phyloP scores from a whole-genome alignment of 164 flowering plant species.

The Vitis rupestris region DNA sequence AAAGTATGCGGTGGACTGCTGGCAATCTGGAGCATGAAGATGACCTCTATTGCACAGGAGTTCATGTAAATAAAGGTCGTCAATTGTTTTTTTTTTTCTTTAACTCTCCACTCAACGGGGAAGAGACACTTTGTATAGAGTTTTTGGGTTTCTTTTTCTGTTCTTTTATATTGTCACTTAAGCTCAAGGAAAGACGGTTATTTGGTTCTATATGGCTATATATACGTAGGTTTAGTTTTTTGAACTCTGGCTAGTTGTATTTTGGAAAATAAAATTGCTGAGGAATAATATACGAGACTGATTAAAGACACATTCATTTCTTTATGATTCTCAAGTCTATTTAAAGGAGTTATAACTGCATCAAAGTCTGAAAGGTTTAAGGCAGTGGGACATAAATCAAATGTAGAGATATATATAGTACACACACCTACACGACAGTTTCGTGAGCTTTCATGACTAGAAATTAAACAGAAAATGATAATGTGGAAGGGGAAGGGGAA shows the following conservation, averaged over 20 bases:
- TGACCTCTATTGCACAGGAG: not conserved
- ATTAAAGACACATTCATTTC: slow-evolving; percentile 6
- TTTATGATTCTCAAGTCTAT: slow-evolving; percentile 16
- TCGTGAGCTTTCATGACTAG: slow-evolving; percentile 30
- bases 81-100: not conserved
- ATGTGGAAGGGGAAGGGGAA: slow-evolving; percentile 2
- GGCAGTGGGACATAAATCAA: slow-evolving; percentile 12
- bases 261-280: too few species aligned
- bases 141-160: too few species aligned
- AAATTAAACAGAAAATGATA: slow-evolving; percentile 17
- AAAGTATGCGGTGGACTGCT: not conserved
- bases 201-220: too few species aligned
- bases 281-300: not conserved
- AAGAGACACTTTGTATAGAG: too few species aligned
- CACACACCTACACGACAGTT: slow-evolving; percentile 42
- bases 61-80: slow-evolving; percentile 9
- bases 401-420: slow-evolving; percentile 20
- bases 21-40: not conserved
- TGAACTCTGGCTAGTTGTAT: too few species aligned
- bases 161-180: too few species aligned
- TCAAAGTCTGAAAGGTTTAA: slow-evolving; percentile 3
- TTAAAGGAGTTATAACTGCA: slow-evolving; percentile 1
- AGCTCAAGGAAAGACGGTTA: too few species aligned
- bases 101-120: not conserved
- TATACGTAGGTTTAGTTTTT: too few species aligned